phyloP scores from a whole-genome alignment of 179 eudicot genomes.

The Gypsophila paniculata region DNA sequence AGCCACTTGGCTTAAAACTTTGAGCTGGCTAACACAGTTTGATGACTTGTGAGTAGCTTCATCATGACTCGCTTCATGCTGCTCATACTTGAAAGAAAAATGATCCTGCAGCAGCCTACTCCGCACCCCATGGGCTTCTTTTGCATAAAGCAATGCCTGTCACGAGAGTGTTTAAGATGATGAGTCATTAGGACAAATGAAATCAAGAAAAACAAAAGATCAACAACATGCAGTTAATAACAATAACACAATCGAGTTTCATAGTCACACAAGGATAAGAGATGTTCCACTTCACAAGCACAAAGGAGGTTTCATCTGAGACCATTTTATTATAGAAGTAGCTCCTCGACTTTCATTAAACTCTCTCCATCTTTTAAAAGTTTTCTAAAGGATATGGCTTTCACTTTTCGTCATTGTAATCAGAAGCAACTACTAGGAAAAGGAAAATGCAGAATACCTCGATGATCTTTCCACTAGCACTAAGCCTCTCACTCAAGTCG shows the following conservation, averaged over 20 bases:
- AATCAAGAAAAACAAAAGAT: not conserved
- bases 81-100: slow-evolving; percentile 50
- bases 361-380: too few relatives aligned
- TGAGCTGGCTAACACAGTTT: slow-evolving; percentile 39
- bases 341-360: not conserved
- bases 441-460: slow-evolving; percentile 45
- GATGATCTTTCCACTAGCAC: slow-evolving; percentile 46
- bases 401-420: not conserved
- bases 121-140: slow-evolving; percentile 74
- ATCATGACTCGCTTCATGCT: slow-evolving; percentile 31
- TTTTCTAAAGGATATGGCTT: not conserved
- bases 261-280: not conserved
- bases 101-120: slow-evolving; percentile 61
- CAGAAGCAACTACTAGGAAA: not conserved
- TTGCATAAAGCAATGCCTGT: slow-evolving; percentile 78
- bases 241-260: not conserved
- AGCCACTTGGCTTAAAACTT: slow-evolving; percentile 41
- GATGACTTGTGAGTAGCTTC: slow-evolving; percentile 38
- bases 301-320: not conserved
- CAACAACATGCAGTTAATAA: not conserved
- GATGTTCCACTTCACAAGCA: not conserved
- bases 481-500: slow-evolving; percentile 66
- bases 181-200: not conserved
- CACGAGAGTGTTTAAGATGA: not conserved
- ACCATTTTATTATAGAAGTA: not conserved